Evolutionary conservation across 192 early-diverging fungal species (phyloP).

Genomic region (Obelidium mucronatum): DNA sequence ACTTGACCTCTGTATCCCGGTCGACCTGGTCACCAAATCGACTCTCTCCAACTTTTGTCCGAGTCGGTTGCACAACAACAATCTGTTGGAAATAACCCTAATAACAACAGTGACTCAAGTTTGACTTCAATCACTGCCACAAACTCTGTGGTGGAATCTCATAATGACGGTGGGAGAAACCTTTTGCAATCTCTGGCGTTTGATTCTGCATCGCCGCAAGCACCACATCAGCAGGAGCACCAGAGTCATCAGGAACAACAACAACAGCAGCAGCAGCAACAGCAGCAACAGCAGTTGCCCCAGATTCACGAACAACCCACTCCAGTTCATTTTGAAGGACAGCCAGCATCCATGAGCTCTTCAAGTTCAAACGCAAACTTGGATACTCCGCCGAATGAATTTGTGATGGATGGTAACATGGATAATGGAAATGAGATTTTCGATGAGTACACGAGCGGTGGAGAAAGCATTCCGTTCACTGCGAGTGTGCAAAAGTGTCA

Average conservation of each 20-base stretch:
- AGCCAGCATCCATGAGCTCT: too few relatives aligned
- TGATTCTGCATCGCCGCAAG: background rate
- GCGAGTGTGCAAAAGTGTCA: slow-evolving; percentile 55
- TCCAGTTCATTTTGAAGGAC: too few relatives aligned
- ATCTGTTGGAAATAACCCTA: too few relatives aligned
- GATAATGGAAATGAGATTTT: background rate
- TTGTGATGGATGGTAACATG: too few relatives aligned
- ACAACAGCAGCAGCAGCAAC: background rate
- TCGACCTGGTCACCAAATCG: too few relatives aligned
- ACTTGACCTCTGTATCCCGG: too few relatives aligned
- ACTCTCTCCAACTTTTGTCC: too few relatives aligned
- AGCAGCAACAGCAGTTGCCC: background rate
- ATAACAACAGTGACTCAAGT: background rate
- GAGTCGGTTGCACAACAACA: too few relatives aligned
- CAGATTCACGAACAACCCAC: background rate
- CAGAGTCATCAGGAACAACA: background rate
- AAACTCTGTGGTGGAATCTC: too few relatives aligned
- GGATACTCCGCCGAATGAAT: too few relatives aligned
- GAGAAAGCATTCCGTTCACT: slow-evolving; percentile 58
- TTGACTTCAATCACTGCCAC: background rate
- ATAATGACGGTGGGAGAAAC: too few relatives aligned
- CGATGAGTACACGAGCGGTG: background rate
- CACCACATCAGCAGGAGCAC: background rate
- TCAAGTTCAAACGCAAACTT: too few relatives aligned
- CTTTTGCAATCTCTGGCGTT: background rate